Percentiles rank a stretch among this genome's conserved stretches.
These are phyloP conservation scores for Vaccinium darrowii DNA, from an alignment of 148 eudicot genomes.

Conservation along the genomic window DNA sequence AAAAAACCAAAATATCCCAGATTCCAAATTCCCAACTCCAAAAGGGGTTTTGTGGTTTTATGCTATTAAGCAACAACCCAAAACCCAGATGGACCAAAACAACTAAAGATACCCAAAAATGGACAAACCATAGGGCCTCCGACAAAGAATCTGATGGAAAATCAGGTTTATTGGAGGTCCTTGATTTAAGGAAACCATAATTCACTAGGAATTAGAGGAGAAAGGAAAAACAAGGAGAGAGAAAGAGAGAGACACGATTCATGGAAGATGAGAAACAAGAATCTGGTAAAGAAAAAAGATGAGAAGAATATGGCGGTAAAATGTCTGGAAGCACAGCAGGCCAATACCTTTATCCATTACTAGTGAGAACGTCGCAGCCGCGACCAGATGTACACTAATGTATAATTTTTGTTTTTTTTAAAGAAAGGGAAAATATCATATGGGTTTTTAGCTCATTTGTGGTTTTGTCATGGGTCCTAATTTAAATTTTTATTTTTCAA, in stretches of 20 bases:
- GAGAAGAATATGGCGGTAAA: slow-evolving; percentile 43
- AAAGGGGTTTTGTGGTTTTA: slow-evolving; percentile 32
- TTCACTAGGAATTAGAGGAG: slow-evolving; percentile 1
- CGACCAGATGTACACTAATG: neutral
- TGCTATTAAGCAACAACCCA: slow-evolving; percentile 29
- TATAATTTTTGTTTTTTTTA: neutral
- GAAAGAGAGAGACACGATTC: slow-evolving; percentile 9
- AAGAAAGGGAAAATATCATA: neutral
- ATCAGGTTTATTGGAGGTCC: neutral
- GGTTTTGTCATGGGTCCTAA: neutral
- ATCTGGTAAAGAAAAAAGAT: slow-evolving; percentile 22
- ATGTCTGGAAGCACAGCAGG: slow-evolving; percentile 42
- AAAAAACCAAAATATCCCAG: slow-evolving; percentile 33
- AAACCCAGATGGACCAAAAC: slow-evolving; percentile 38
- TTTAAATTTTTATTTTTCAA: too few species aligned
- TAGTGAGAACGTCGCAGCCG: neutral
- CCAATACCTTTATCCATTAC: slow-evolving; percentile 24
- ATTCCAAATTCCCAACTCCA: slow-evolving; percentile 32
- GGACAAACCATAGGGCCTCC: neutral
- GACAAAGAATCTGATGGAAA: neutral
- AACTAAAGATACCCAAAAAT: slow-evolving; percentile 17
- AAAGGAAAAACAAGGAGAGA: neutral
- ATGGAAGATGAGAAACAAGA: slow-evolving; percentile 19
- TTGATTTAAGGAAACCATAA: neutral
- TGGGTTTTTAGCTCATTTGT: neutral